Base-by-base conservation (phyloP, 2,329 filamentous ascomycete species). In the Macrophomina phaseolina region DNA sequence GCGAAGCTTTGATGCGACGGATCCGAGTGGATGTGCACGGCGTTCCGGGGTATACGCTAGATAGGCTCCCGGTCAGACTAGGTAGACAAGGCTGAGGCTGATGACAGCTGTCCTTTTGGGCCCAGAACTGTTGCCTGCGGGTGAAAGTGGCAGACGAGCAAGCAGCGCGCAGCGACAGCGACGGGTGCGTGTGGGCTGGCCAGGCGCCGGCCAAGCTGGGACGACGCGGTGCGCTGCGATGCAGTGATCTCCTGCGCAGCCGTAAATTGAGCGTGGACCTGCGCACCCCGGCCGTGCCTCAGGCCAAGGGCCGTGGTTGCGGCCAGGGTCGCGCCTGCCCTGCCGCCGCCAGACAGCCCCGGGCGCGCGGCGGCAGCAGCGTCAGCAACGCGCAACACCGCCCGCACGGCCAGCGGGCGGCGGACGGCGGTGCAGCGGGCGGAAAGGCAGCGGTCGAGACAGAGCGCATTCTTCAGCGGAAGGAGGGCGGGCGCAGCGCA, bases 51-150 rank as follows among this genome's bases (percentile, higher is more conserved):
- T 36, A 48, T 40, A 58, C 38, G 30, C 56, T 61, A 64, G 58
- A 62, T 62, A 62, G 58, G 42, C 45, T 62, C 58, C 58, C 58
- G 45, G 58, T 16, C 45, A 62, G 63, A 58, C 51, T 49, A 56
- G 23, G 23, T 23, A 23, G 63, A 65, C 64, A 66, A 61, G 64
- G 55, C 53, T 49, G 53, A 66, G 64, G 52, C 63, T 58, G 63
- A 49, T 55, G 51, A 49, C 58, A 62, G 32, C 30, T 62, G 58
- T 62, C 58, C 58, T 62, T 49, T 55, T 30, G 30, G 40, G 42
- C 11, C 42, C 30, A 49, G 12, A n/a, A 32, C 45, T 38, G 58
- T 38, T 62, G 58, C 45, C 58, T 62, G 45, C n/a, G 45, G 18
- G 55, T 18, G 45, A 23, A 6, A 16, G 30, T 56, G 51, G 38